Evolutionary conservation across 306 rosid genomes (phyloP), one percentile per base, ranked within the genome.

Genomic region (Arachis hypogaea): DNA sequence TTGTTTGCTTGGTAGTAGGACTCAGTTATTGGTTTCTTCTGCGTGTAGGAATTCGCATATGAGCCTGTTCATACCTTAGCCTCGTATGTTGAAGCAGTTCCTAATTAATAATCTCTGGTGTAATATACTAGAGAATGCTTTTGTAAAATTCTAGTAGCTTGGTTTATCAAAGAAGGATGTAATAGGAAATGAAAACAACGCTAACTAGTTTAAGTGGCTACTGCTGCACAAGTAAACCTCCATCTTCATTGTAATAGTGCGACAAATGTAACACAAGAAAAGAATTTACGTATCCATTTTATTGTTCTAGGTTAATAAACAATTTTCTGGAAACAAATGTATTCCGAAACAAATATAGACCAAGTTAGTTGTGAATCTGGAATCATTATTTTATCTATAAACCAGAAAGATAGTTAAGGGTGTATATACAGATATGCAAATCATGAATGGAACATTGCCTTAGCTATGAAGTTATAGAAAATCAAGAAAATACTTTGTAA

Each of bases 11-110:
- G 7, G 50, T 33, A 11, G 52, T 8, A 11, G 46, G 46, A 10
- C 38, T 47, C 64, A 5, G 43, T 45, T 65, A 70, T 59, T 22
- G n/a, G 76, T 22, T 22, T 22, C 28, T 22, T 90, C 51, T 79
- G 88, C 55, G 74, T 60, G 79, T 70, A 55, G 54, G 44, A 14
- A 54, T 47, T 62, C 59, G 9, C 62, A 16, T 42, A 50, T 64
- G n/a, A 55, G 59, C 77, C 55, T 68, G 69, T 30, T 72, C 69
- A 49, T 63, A 42, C 51, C 63, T 68, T 68, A 55, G 52, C 69
- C 74, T 55, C 54, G 55, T 46, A 47, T 12, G 66, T 30, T 67
- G 30, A 28, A 14, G 59, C 68, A 42, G 7, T 54, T 66, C 14
- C 38, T 76, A 10, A 33, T 33, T 33, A 33, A 33, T 33, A 33